phyloP scores from a whole-genome alignment of 208 protist species.

The Sergeia podlipaevii region DNA sequence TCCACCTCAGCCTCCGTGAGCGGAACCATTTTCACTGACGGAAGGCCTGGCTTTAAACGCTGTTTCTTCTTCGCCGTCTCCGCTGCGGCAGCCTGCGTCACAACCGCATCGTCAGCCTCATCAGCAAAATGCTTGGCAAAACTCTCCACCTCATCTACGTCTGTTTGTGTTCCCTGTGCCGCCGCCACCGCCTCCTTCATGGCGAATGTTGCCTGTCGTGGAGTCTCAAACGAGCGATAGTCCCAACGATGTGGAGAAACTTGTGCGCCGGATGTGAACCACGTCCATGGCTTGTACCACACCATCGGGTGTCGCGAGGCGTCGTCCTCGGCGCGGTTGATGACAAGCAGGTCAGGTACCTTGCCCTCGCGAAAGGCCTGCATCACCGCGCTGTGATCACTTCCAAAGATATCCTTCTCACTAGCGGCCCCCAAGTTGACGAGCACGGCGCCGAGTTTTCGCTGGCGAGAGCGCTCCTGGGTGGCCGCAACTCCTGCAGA shows the following conservation, averaged over 20 bases:
- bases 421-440: slow-evolving; percentile 49
- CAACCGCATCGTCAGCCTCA: background rate
- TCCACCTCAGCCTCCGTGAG: slow-evolving; percentile 32
- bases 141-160: too few relatives aligned
- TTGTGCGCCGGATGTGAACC: slow-evolving; percentile 43
- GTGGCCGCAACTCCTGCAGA: too few relatives aligned
- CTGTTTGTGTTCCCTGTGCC: too few relatives aligned
- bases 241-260: slow-evolving; percentile 38
- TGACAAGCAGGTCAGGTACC: slow-evolving; percentile 55
- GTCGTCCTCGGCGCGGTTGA: slow-evolving; percentile 50
- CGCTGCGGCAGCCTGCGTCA: background rate
- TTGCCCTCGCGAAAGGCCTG: slow-evolving; percentile 10
- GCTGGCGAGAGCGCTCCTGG: slow-evolving; percentile 32
- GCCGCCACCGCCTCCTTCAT: background rate
- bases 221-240: background rate
- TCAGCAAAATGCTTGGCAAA: background rate
- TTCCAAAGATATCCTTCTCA: slow-evolving; percentile 58
- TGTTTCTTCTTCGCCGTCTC: slow-evolving; percentile 11
- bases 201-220: background rate
- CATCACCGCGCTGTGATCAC: slow-evolving; percentile 23
- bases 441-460: slow-evolving; percentile 58
- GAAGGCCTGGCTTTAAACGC: slow-evolving; percentile 32
- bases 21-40: slow-evolving; percentile 33
- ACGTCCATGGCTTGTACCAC: slow-evolving; percentile 77
- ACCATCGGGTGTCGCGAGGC: slow-evolving; percentile 23